These are phyloP conservation scores for Ceratocystis diversiconidia DNA, from an alignment of 2,329 filamentous ascomycete genomes.

Conservation along the genomic window DNA sequence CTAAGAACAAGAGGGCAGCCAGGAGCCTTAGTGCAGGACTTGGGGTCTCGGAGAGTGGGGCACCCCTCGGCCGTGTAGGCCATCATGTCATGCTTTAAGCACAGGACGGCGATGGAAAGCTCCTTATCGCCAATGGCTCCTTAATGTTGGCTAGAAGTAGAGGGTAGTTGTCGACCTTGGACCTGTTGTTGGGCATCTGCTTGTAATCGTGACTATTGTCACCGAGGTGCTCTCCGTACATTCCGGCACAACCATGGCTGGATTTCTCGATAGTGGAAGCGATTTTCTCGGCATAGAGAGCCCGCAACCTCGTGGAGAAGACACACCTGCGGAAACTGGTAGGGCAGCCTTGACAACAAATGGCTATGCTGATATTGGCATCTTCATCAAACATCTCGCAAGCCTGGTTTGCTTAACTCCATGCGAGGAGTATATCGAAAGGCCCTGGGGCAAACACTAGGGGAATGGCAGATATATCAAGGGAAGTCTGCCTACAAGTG, in stretches of 20 bases:
- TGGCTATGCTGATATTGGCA: constrained; percentile 53
- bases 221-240: constrained; percentile 52
- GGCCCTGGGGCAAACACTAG: constrained; percentile 33
- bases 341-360: constrained; percentile 62
- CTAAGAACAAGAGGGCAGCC: constrained; percentile 42
- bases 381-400: constrained; percentile 31
- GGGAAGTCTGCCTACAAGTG: no score
- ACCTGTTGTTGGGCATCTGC: constrained; percentile 43
- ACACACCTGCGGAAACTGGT: constrained; percentile 46
- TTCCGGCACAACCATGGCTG: constrained; percentile 48
- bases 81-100: constrained; percentile 49
- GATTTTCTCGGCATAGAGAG: constrained; percentile 49
- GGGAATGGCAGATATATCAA: constrained; percentile 38
- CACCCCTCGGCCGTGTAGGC: constrained; percentile 47
- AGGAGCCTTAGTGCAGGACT: constrained; percentile 31
- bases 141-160: constrained; percentile 46
- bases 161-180: constrained; percentile 50
- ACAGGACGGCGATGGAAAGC: constrained; percentile 54
- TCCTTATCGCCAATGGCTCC: constrained; percentile 40
- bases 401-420: constrained; percentile 25
- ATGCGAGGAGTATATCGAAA: constrained; percentile 39
- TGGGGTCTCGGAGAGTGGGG: constrained; percentile 35
- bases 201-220: constrained; percentile 61
- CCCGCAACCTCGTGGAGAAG: constrained; percentile 35
- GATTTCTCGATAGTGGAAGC: constrained; percentile 45